Conservation (phyloP, 1,284 basidiomycete genomes). For the Dichomitus squalens region DNA sequence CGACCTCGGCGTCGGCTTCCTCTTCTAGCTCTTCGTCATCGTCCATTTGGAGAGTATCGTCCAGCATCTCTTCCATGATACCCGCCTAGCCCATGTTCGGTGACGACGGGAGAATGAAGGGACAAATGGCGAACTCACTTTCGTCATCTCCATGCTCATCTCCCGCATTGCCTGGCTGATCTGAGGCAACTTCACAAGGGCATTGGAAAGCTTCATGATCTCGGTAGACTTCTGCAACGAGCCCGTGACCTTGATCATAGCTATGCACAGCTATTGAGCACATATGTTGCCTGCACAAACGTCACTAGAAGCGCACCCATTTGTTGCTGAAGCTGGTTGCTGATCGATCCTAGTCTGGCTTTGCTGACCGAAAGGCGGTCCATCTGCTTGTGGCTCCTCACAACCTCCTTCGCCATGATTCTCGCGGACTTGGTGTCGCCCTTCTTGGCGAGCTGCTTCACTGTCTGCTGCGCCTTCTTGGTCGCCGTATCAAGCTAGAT, state of each 20-base stretch:
- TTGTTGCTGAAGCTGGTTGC: slow-evolving; percentile 91
- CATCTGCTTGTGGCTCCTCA: slow-evolving; percentile 93
- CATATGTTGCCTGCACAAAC: slow-evolving; percentile 1
- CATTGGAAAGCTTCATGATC: slow-evolving; percentile 98
- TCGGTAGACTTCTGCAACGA: slow-evolving; percentile 97
- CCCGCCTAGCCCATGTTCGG: slow-evolving; percentile 66
- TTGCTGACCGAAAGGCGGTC: slow-evolving; percentile 91
- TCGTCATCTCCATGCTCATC: slow-evolving; percentile 99
- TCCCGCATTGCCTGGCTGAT: slow-evolving; percentile 93
- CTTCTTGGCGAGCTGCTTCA: slow-evolving; percentile 91
- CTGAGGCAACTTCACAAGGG: slow-evolving; percentile 90
- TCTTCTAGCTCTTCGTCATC: slow-evolving; percentile 96
- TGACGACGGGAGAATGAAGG: not conserved
- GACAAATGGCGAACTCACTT: slow-evolving; percentile 50
- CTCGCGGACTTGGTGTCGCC: slow-evolving; percentile 93
- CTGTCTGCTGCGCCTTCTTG: slow-evolving; percentile 77
- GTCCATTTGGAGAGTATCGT: slow-evolving; percentile 83
- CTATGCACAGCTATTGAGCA: slow-evolving; percentile 44
- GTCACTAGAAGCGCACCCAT: slow-evolving; percentile 61
- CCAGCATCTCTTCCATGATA: slow-evolving; percentile 93
- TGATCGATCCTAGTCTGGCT: slow-evolving; percentile 90
- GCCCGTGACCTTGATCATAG: slow-evolving; percentile 97
- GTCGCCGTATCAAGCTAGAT: slow-evolving; percentile 82
- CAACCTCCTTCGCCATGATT: slow-evolving; percentile 92
- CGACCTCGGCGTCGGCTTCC: slow-evolving; percentile 96